These are phyloP conservation scores for Vanilla planifolia DNA, from an alignment of 106 monocot genomes.

Conservation along the genomic window DNA sequence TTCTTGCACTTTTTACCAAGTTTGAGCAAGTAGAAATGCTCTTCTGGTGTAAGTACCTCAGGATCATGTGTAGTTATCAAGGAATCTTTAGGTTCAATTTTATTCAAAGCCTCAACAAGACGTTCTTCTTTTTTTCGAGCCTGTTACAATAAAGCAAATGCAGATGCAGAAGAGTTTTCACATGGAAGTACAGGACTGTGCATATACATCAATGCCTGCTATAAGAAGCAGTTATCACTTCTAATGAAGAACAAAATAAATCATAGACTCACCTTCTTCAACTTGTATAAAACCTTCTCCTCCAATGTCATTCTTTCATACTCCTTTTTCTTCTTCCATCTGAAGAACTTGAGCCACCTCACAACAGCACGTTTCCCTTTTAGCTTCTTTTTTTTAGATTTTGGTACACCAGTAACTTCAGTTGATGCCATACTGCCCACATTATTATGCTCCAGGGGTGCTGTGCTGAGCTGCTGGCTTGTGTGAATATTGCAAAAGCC, in stretches of 20 bases:
- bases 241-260: constrained; percentile 1
- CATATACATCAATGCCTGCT: background rate
- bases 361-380: constrained; percentile 89
- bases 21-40: constrained; percentile 89
- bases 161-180: background rate
- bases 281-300: constrained; percentile 86
- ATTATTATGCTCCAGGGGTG: constrained; percentile 14
- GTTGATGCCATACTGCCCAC: constrained; percentile 4
- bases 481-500: constrained; percentile 26
- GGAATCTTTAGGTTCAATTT: constrained; percentile 71
- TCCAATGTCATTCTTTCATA: constrained; percentile 92
- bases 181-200: background rate
- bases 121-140: constrained; percentile 78
- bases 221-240: background rate
- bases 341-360: constrained; percentile 83
- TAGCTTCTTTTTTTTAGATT: constrained; percentile 74
- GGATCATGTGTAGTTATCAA: constrained; percentile 77
- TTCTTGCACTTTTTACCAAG: constrained; percentile 89
- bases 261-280: constrained; percentile 45
- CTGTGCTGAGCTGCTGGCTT: constrained; percentile 11
- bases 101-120: constrained; percentile 57
- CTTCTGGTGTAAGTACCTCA: constrained; percentile 93
- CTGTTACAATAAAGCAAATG: constrained; percentile 28
- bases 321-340: constrained; percentile 94
- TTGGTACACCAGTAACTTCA: constrained; percentile 19